Base-by-base conservation (phyloP, 225 moss, liverwort and hornwort genomes). In the Marchantia paleacea region DNA sequence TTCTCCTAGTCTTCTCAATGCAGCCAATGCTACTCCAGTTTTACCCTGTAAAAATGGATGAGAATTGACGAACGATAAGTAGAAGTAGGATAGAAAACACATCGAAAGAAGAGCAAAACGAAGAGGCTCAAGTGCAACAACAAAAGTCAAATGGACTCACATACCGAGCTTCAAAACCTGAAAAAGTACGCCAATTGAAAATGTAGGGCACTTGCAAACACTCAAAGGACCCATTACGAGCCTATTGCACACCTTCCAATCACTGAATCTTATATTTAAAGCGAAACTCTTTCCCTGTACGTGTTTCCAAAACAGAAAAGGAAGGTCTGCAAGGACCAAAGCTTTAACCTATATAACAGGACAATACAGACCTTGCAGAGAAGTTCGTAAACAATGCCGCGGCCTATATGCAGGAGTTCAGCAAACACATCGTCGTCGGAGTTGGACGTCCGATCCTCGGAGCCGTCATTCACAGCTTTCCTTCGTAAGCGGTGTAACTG, bases 391-490 rank as follows among this genome's bases (percentile, higher is more conserved):
- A 92, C 92, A 76, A 99, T 95, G 84, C 95, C 91, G 76, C 90
- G 92, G 55, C 99, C 99, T 72, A 95, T 94, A 57, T 90, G 89
- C 75, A 92, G 86, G 18, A 99, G 91, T 78, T 95, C 92, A 85
- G 87, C 88, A 83, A 99, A 99, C 24, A 94, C 92, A 86, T 99
- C 99, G 85, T 99, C 99, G 79, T 90, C 91, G 83, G 90, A 79
- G 75, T 87, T 88, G 52, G 80, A 83, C 51, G 78, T 85, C 82
- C 86, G 82, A 57, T 83, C 84, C 78, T 86, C 83, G 66, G 87
- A 57, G n/a, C 86, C 87, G 77, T 83, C 88, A 80, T 69, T 77
- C 78, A 64, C 87, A 64, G 89, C 87, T 75, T 72, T 89, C 10
- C 89, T 85, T 57, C 94, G 91, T 84, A 95, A 86, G 63, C 91